A percentile compares a stretch with the other conserved stretches of the same genome.
Evolutionary conservation across 1,284 basidiomycete genomes (phyloP).

Genomic region (Athelia psychrophila): DNA sequence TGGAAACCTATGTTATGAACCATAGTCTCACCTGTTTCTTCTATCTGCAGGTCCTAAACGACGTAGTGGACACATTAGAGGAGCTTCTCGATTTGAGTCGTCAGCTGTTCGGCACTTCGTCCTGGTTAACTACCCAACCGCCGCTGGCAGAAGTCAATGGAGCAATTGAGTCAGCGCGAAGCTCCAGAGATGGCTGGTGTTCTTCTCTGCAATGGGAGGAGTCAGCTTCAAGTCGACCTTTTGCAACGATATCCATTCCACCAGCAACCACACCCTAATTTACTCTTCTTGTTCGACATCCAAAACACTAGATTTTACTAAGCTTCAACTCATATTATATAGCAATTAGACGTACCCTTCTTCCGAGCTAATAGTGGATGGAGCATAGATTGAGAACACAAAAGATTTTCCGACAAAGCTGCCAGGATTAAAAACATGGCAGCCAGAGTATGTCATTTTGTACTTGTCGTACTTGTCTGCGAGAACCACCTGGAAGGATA

Average conservation of each 20-base stretch:
- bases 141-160: too few relatives aligned
- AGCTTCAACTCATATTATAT: background rate
- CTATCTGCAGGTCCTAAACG: conserved; percentile 29
- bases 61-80: conserved; percentile 42
- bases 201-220: too few relatives aligned
- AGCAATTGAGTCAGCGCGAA: too few relatives aligned
- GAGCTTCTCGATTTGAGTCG: conserved; percentile 37
- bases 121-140: conserved; percentile 30
- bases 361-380: conserved; percentile 73
- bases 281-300: conserved; percentile 31
- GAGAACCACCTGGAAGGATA: conserved; percentile 70
- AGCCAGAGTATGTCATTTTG: conserved; percentile 96
- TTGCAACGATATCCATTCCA: too few relatives aligned
- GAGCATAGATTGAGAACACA: conserved; percentile 87
- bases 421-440: conserved; percentile 98
- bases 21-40: too few relatives aligned
- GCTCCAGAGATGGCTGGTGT: too few relatives aligned
- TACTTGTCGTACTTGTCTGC: conserved; percentile 97
- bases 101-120: conserved; percentile 42
- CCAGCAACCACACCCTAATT: too few relatives aligned
- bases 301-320: conserved; percentile 24
- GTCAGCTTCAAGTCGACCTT: too few relatives aligned
- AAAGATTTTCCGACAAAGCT: conserved; percentile 79
- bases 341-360: conserved; percentile 53
- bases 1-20: too few relatives aligned